Evolutionary conservation across 768 basidiomycete genomes (phyloP).

Genomic region (Tylopilus cervinicoccineus): DNA sequence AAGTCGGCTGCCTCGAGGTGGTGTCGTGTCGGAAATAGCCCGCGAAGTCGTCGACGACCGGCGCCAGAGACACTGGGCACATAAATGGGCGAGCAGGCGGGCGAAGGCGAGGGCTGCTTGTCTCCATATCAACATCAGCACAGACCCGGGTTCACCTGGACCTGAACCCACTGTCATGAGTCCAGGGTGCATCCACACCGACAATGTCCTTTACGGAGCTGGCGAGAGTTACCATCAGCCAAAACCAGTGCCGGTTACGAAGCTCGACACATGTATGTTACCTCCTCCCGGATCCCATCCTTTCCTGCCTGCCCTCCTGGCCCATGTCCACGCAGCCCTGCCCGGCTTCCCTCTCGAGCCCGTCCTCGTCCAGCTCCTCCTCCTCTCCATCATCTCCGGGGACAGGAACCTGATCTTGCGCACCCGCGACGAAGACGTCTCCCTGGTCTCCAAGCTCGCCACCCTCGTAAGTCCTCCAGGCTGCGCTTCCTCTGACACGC

Average conservation of each 20-base stretch:
- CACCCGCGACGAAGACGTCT: constrained; percentile 61
- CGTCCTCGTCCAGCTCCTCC: constrained; percentile 59
- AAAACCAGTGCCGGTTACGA: constrained; percentile 17
- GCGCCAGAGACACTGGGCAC: no score
- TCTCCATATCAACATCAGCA: constrained; percentile 22
- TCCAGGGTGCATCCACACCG: no score
- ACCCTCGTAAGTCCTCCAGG: constrained; percentile 42
- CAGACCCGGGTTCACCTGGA: no score
- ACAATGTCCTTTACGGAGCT: background rate
- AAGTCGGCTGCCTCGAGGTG: constrained; percentile 29
- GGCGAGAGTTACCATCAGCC: constrained; percentile 20
- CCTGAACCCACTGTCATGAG: no score
- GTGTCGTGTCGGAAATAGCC: constrained; percentile 23
- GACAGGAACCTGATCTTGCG: constrained; percentile 63
- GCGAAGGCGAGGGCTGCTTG: no score
- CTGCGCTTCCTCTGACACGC: background rate
- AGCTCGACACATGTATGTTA: constrained; percentile 11
- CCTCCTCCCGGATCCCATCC: constrained; percentile 39
- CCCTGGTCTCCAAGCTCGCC: constrained; percentile 53
- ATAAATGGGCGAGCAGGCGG: background rate
- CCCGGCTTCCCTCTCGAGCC: constrained; percentile 57
- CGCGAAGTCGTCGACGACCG: constrained; percentile 14
- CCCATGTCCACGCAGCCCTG: constrained; percentile 40
- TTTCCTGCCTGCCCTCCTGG: constrained; percentile 50
- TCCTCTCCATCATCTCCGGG: constrained; percentile 60